Evolutionary conservation across 1,284 basidiomycete genomes (phyloP), one percentile per base, ranked within the genome.

Genomic region (Pyrrhoderma lamaoense): DNA sequence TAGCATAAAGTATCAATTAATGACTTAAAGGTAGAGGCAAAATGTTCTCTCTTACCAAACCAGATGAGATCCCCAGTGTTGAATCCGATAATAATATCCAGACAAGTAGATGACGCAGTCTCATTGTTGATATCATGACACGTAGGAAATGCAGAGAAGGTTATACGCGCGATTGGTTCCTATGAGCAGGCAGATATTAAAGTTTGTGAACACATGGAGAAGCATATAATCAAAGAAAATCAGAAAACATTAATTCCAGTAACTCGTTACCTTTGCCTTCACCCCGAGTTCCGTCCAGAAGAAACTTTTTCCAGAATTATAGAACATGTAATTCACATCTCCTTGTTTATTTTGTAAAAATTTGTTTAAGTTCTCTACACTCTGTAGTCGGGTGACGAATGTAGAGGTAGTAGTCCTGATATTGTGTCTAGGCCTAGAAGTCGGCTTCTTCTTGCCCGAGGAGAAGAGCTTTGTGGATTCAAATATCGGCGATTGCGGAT

Each of bases 21-120:
- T 40, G 16, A 40, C n/a, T 18, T 5, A n/a, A 8, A 40, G 14
- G 8, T 18, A 5, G 8, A 16, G 14, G 38, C 38, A 38, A 16
- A 22, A 21, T 55, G 37, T n/a, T 9, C 19, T 52, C 40, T 67
- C 73, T 56, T 59, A 86, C 89, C 89, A 55, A 96, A 75, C 90
- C 93, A 96, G 47, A 99, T 70, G 21, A 99, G 72, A 67, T 99
- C 95, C 13, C 95, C 95, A 0, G 91, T 88, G 57, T 75, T 77
- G 64, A 99, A 98, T 2, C 95, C 95, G 59, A 99, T 86, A 51
- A 98, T 77, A 9, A 97, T 75, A 63, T 99, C 96, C 37, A 98
- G 70, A 42, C 82, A 79, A 47, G 91, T 86, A 3, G 83, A 72
- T 8, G 79, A 82, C 8, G 85, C 80, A 1, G 92, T 97, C 7